phyloP scores from a whole-genome alignment of 768 basidiomycete species.

The Daedalea quercina region DNA sequence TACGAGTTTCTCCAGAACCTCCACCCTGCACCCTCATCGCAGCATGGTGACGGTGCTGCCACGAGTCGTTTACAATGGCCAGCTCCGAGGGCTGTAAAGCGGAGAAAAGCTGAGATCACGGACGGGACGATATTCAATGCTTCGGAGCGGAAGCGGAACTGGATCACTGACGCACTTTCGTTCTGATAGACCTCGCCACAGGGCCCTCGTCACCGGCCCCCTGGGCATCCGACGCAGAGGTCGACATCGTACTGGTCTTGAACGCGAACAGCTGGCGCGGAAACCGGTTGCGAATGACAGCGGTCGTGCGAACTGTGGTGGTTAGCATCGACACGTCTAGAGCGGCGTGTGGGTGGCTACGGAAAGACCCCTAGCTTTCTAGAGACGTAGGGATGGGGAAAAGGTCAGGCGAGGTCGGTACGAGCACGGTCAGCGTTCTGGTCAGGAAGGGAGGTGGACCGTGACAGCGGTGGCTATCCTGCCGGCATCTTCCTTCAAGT shows the following conservation, averaged over 20 bases:
- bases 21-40: constrained; percentile 69
- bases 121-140: not conserved
- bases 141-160: not conserved
- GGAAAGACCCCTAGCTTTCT: not conserved
- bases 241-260: constrained; percentile 1
- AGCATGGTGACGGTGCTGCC: constrained; percentile 79
- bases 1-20: constrained; percentile 77
- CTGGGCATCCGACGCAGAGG: not conserved
- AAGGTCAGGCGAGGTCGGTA: too few species aligned
- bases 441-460: too few species aligned
- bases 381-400: not conserved
- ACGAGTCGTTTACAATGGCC: constrained; percentile 73
- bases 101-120: constrained; percentile 44
- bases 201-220: constrained; percentile 27
- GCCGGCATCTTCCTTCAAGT: too few species aligned
- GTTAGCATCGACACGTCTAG: not conserved
- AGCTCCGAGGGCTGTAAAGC: constrained; percentile 58
- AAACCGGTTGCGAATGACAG: not conserved
- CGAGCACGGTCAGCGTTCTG: too few species aligned
- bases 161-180: constrained; percentile 37
- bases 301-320: not conserved
- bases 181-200: constrained; percentile 52
- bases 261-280: not conserved
- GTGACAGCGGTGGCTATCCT: too few species aligned
- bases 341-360: not conserved